Evolutionary conservation across 495 filamentous ascomycete genomes (phyloP), one percentile per base, ranked within the genome.

Genomic region (Talaromyces ruber): DNA sequence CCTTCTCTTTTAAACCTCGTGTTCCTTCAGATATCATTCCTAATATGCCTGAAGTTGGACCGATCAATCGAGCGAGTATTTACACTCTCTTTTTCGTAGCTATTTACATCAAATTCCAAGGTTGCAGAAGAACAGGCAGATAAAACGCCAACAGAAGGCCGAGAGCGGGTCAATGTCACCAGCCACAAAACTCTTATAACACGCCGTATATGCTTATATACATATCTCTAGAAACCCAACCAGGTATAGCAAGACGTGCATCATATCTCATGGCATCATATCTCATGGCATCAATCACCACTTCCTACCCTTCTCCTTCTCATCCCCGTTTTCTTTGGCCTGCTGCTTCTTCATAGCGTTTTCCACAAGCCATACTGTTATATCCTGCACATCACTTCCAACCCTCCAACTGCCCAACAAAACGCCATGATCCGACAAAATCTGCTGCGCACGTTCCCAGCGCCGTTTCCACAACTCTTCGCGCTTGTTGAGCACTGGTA

Each of bases 381-480:
- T 77, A 59, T 82, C 79, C 65, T 83, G 74, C 5, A 90, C 88
- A 81, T 98, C 94, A n/a, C 78, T 79, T 1, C 94, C 94, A 5
- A 84, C 84, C 50, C 91, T 81, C 94, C 94, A 98, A 62, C 83
- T 93, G 62, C 88, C 84, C 62, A 99, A 72, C 63, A 84, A 73
- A 0, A 98, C 91, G 2, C 88, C 89, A 57, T 83, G 76, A 0
- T 79, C 70, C 4, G 84, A 84, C 8, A 98, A 80, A 7, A 87
- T 74, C 30, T 87, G 81, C 60, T 88, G 84, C 1, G 95, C 94
- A 7, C 85, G 76, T 63, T 83, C 84, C 84, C 92, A 90, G 56
- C 95, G 77, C 61, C 87, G 82, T 59, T 80, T 75, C 95, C 95
- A 99, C 24, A 95, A 68, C 54, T 92, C 87, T 60, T 96, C 82